Conservation (phyloP, 2,329 filamentous ascomycete species). For the Aspergillus brasiliensis region DNA sequence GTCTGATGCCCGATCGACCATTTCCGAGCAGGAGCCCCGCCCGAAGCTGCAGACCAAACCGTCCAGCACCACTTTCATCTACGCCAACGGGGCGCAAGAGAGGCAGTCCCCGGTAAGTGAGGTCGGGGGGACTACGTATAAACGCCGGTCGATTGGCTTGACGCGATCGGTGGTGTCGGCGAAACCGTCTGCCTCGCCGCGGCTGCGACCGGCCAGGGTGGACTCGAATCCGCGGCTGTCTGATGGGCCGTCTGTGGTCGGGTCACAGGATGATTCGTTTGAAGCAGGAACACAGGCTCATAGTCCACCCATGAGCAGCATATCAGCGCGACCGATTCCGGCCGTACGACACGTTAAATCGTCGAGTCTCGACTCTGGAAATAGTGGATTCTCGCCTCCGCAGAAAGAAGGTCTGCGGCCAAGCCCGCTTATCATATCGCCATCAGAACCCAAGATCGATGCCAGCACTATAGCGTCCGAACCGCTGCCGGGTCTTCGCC, state of each 20-base stretch:
- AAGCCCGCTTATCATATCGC: constrained; percentile 35
- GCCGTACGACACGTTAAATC: constrained; percentile 34
- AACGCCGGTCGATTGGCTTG: constrained; percentile 36
- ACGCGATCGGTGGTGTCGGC: constrained; percentile 25
- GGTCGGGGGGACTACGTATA: constrained; percentile 11
- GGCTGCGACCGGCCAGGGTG: constrained; percentile 34
- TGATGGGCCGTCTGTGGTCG: constrained; percentile 23
- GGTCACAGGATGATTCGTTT: constrained; percentile 26
- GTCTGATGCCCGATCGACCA: constrained; percentile 65
- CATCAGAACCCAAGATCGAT: constrained; percentile 25
- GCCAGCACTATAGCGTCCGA: constrained; percentile 25
- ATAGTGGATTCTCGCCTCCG: constrained; percentile 10
- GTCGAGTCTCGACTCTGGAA: constrained; percentile 36
- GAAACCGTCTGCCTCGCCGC: constrained; percentile 32
- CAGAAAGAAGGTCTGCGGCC: constrained; percentile 29
- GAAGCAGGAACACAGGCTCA: constrained; percentile 24
- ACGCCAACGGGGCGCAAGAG: constrained; percentile 42
- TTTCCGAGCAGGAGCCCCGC: constrained; percentile 37
- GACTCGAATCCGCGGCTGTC: constrained; percentile 28
- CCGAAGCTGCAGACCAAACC: constrained; percentile 29
- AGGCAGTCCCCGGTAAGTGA: constrained; percentile 18
- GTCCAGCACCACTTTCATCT: constrained; percentile 37
- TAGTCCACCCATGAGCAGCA: constrained; percentile 23
- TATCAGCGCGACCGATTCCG: constrained; percentile 19
- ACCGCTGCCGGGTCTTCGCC: constrained; percentile 28